A percentile compares a stretch with the other conserved stretches of the same genome.
phyloP scores from a whole-genome alignment of 1,284 basidiomycete species.

The Agaricales sp. region DNA sequence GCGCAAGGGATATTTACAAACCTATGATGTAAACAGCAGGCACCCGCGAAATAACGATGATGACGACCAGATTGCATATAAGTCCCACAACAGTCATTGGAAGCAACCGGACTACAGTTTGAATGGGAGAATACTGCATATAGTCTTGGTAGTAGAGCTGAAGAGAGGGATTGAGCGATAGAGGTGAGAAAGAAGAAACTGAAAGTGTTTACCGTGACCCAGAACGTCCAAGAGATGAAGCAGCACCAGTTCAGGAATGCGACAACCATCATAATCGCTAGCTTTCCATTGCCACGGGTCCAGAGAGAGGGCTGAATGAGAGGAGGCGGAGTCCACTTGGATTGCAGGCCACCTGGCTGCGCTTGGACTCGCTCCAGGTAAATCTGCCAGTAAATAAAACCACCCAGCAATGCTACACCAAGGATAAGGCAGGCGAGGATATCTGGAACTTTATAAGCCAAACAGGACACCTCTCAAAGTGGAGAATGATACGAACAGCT shows the following conservation, averaged over 20 bases:
- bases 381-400: conserved; percentile 54
- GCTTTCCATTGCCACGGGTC: conserved; percentile 46
- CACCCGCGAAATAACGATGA: conserved; percentile 46
- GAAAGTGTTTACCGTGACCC: conserved; percentile 33
- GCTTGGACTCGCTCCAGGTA: conserved; percentile 32
- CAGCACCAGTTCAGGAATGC: conserved; percentile 55
- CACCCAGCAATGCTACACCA: conserved; percentile 37
- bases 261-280: conserved; percentile 48
- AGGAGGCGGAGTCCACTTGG: conserved; percentile 40
- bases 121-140: conserved; percentile 39
- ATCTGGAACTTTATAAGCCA: conserved; percentile 19
- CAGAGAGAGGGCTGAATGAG: conserved; percentile 56
- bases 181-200: not conserved
- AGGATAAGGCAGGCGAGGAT: conserved; percentile 45
- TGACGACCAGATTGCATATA: conserved; percentile 61
- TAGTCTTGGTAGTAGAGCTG: conserved; percentile 67
- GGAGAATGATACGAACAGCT: conserved; percentile 25
- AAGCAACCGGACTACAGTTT: conserved; percentile 67
- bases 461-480: conserved; percentile 4
- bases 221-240: conserved; percentile 40
- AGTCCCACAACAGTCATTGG: conserved; percentile 70
- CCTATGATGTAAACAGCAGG: conserved; percentile 46
- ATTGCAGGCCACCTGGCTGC: conserved; percentile 10
- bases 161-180: not conserved
- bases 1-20: conserved; percentile 18